Conservation (phyloP, 2,329 filamentous ascomycete genomes). For the Pyrenophora seminiperda region DNA sequence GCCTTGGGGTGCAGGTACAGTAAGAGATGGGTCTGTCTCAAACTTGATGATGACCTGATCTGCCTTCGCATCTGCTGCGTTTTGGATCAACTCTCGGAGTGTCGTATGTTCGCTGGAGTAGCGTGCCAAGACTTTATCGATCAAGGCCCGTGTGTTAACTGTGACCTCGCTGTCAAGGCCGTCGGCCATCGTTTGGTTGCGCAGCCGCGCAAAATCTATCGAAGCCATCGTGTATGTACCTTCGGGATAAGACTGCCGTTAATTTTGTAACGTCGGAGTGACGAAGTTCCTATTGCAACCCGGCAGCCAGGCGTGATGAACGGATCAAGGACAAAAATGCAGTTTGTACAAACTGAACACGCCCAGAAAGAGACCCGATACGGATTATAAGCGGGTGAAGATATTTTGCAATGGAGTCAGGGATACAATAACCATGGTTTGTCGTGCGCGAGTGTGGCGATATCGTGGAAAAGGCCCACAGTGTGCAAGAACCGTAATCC, state of each 20-base stretch:
- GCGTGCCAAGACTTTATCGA: conserved; percentile 94
- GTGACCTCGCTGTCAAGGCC: conserved; percentile 97
- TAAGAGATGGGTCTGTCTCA: conserved; percentile 84
- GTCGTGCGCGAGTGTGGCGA: conserved; percentile 41
- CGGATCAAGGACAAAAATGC: neutral
- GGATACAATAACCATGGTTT: neutral
- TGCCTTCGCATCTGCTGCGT: conserved; percentile 95
- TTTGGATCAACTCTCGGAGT: conserved; percentile 92
- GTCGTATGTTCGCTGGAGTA: conserved; percentile 94
- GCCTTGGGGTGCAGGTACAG: conserved; percentile 69
- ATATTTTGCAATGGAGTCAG: neutral
- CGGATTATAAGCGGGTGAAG: neutral
- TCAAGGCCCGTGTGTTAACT: conserved; percentile 93
- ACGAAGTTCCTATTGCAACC: neutral
- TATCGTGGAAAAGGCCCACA: conserved; percentile 24
- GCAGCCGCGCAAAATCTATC: conserved; percentile 68
- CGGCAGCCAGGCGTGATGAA: neutral
- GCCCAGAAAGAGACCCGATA: neutral
- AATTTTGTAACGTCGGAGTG: neutral
- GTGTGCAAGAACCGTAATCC: conserved; percentile 21
- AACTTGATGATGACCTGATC: conserved; percentile 88
- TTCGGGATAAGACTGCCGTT: neutral
- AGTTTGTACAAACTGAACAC: too few species aligned
- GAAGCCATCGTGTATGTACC: conserved; percentile 33
- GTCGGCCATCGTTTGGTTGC: conserved; percentile 85